Conservation (phyloP, 2,329 filamentous ascomycete species). For the Claviceps pusilla region DNA sequence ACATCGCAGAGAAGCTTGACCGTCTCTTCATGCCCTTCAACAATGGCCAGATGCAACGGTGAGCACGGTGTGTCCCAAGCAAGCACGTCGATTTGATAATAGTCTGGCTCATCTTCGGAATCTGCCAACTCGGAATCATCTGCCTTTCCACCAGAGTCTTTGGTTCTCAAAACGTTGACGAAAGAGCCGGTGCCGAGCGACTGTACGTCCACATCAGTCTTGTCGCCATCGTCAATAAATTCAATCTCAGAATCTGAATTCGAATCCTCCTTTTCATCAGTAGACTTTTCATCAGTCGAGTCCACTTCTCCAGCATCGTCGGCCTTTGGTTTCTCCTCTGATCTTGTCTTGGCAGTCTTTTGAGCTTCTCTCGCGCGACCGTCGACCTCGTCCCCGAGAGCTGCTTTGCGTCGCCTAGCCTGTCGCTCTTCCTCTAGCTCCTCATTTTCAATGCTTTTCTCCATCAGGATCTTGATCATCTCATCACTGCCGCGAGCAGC, state of each 20-base stretch:
- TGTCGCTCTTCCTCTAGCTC: slow-evolving; percentile 47
- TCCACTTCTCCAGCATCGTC: background rate
- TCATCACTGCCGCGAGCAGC: slow-evolving; percentile 52
- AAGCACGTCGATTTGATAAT: slow-evolving; percentile 64
- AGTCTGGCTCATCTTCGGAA: slow-evolving; percentile 52
- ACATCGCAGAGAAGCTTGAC: slow-evolving; percentile 54
- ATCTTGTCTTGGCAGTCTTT: background rate
- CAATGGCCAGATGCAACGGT: slow-evolving; percentile 64
- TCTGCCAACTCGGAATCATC: slow-evolving; percentile 36
- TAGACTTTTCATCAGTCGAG: background rate
- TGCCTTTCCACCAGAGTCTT: slow-evolving; percentile 14
- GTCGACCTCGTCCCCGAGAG: slow-evolving; percentile 8
- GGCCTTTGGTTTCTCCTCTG: background rate
- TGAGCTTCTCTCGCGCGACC: slow-evolving; percentile 5
- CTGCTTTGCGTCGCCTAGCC: slow-evolving; percentile 30
- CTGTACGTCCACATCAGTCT: slow-evolving; percentile 34
- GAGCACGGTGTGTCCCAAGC: slow-evolving; percentile 66
- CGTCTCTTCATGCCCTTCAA: slow-evolving; percentile 53
- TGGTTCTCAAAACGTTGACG: slow-evolving; percentile 45
- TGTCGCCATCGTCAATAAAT: slow-evolving; percentile 28
- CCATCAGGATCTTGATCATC: slow-evolving; percentile 58
- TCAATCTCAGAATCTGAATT: slow-evolving; percentile 27
- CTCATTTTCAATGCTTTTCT: slow-evolving; percentile 61
- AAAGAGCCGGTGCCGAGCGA: slow-evolving; percentile 57
- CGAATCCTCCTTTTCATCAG: slow-evolving; percentile 7